Evolutionary conservation across 2,329 filamentous ascomycete genomes (phyloP).

Genomic region (Hypoxylon sp.): DNA sequence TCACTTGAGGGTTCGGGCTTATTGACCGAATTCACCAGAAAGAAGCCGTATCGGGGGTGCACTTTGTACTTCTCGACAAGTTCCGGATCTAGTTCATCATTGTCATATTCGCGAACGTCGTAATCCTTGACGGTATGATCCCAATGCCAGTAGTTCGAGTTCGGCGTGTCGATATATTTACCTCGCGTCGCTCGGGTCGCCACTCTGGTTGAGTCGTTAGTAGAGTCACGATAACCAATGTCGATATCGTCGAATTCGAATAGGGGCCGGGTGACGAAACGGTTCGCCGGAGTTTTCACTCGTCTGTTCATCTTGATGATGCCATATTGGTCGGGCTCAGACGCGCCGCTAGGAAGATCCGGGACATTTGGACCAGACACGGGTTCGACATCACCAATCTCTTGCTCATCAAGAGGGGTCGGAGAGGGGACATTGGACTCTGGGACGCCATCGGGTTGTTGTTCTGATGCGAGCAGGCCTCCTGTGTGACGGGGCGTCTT

Average conservation of each 20-base stretch:
- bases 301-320: slow-evolving; percentile 57
- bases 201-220: slow-evolving; percentile 63
- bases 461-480: slow-evolving; percentile 50
- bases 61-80: slow-evolving; percentile 59
- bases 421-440: slow-evolving; percentile 48
- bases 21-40: slow-evolving; percentile 58
- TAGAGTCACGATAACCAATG: slow-evolving; percentile 67
- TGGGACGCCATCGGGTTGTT: slow-evolving; percentile 44
- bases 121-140: slow-evolving; percentile 63
- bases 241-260: slow-evolving; percentile 61
- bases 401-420: slow-evolving; percentile 39
- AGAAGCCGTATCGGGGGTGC: slow-evolving; percentile 63
- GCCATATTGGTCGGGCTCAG: slow-evolving; percentile 61
- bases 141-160: slow-evolving; percentile 62
- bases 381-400: slow-evolving; percentile 33
- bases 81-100: slow-evolving; percentile 61
- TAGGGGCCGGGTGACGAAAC: slow-evolving; percentile 60
- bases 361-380: slow-evolving; percentile 41
- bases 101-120: slow-evolving; percentile 58
- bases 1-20: slow-evolving; percentile 52
- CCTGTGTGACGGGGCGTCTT: slow-evolving; percentile 59
- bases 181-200: slow-evolving; percentile 62
- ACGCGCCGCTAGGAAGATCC: slow-evolving; percentile 51
- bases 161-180: slow-evolving; percentile 62
- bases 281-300: slow-evolving; percentile 57